Conservation (phyloP, 1,284 basidiomycete genomes). For the Ceratobasidium theobromae region DNA sequence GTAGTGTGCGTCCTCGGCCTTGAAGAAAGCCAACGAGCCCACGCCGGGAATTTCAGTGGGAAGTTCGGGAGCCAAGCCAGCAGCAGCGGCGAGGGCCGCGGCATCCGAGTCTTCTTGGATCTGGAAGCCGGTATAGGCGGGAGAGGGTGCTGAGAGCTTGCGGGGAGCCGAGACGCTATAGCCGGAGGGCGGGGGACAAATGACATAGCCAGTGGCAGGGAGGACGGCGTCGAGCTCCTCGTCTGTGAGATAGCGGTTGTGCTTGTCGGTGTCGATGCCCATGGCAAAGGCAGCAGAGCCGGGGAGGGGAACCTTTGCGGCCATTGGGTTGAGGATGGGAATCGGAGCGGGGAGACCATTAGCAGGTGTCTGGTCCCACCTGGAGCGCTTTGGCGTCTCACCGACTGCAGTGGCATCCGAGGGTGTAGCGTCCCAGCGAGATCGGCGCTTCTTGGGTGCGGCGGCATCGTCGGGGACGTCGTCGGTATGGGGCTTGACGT, state of each 20-base stretch:
- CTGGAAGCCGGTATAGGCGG: conserved; percentile 84
- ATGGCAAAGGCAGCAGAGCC: conserved; percentile 37
- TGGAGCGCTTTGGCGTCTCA: conserved; percentile 78
- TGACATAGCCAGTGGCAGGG: conserved; percentile 83
- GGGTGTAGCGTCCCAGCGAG: conserved; percentile 92
- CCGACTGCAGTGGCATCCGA: conserved; percentile 53
- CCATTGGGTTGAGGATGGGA: conserved; percentile 35
- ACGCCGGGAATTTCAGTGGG: conserved; percentile 99
- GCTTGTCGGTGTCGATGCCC: conserved; percentile 66
- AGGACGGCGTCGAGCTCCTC: conserved; percentile 93
- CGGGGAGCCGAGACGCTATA: conserved; percentile 82
- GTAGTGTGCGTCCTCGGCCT: conserved; percentile 96
- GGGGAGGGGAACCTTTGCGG: conserved; percentile 36
- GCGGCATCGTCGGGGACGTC: conserved; percentile 66
- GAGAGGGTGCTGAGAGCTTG: conserved; percentile 66
- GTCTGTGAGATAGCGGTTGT: conserved; percentile 92
- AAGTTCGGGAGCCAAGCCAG: conserved; percentile 88
- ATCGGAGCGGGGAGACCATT: conserved; percentile 39
- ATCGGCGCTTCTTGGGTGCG: conserved; percentile 86
- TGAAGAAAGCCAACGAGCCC: conserved; percentile 96
- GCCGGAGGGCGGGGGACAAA: conserved; percentile 91
- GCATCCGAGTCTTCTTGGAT: conserved; percentile 94
- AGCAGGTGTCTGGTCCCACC: conserved; percentile 88
- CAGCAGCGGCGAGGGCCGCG: conserved; percentile 80
- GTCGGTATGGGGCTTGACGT: conserved; percentile 58